These are phyloP conservation scores for Cadophora malorum DNA, from an alignment of 2,329 filamentous ascomycete genomes.

Conservation along the genomic window DNA sequence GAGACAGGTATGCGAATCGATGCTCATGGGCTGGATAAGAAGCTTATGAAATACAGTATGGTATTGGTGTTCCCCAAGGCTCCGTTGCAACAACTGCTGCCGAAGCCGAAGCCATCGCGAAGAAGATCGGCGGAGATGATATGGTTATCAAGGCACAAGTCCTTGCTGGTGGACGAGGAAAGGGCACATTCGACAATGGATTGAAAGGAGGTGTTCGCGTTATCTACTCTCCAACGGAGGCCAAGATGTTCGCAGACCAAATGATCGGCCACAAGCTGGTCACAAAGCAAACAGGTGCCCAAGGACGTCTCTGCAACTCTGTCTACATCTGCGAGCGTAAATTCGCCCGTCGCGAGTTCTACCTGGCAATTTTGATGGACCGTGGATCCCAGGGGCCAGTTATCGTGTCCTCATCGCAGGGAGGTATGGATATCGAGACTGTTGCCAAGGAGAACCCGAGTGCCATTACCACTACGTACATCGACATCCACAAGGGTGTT, in stretches of 20 bases:
- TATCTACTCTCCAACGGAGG: conserved; percentile 96
- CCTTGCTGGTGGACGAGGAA: conserved; percentile 95
- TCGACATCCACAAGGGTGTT: conserved; percentile 93
- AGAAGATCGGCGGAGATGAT: conserved; percentile 90
- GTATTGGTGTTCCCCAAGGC: conserved; percentile 90
- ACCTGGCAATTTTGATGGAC: conserved; percentile 98
- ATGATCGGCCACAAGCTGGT: conserved; percentile 99
- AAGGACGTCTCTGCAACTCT: conserved; percentile 91
- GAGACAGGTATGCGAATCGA: conserved; percentile 60
- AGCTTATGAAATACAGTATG: conserved; percentile 70
- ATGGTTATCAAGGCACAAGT: conserved; percentile 99
- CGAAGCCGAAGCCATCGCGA: conserved; percentile 91
- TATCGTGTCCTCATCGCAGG: conserved; percentile 97
- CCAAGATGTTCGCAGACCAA: conserved; percentile 97
- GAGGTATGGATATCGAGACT: conserved; percentile 98
- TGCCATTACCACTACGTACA: conserved; percentile 90
- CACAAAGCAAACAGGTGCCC: conserved; percentile 98
- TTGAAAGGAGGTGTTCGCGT: conserved; percentile 98
- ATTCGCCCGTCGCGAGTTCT: conserved; percentile 98
- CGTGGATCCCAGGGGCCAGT: conserved; percentile 88
- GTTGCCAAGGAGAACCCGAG: conserved; percentile 98
- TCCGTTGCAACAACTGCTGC: conserved; percentile 80
- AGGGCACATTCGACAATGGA: conserved; percentile 97
- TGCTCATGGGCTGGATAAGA: conserved; percentile 32
- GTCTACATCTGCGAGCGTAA: conserved; percentile 99